Base-by-base conservation (phyloP, 164 flowering plant species). In the Vitis labrusca region DNA sequence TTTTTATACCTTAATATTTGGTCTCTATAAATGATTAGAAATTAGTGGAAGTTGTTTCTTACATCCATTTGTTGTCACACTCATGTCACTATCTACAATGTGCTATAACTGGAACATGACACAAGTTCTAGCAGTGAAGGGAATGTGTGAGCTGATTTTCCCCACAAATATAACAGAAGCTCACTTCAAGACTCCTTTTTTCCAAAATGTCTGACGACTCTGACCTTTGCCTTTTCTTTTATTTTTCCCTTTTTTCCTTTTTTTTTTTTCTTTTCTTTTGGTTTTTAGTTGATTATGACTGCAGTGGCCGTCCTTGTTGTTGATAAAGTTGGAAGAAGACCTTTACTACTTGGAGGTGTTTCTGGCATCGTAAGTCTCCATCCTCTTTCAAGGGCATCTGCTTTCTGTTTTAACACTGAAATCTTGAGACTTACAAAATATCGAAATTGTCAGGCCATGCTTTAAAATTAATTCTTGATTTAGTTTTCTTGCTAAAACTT, bases 301-400 rank as follows among this genome's bases (percentile, higher is more conserved):
- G 99, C 94, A 61, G 77, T 70, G 32, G 97, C 98, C 61, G 98
- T 95, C 70, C 69, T 93, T 63, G 89, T 82, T 19, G 92, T 95
- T 63, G 99, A 95, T 83, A 90, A 79, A 78, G 78, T 95, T 81
- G 99, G 99, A 54, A 85, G 99, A 79, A 86, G 98, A 73, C 99
- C 98, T 77, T 79, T 95, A 79, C 85, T 95, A 30, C 88, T 95
- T 64, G 92, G 91, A 59, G 99, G 98, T 68, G 97, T 93, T 68
- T 87, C 91, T 73, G 99, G 97, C 44, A 90, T 91, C 64, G 99
- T 92, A 85, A 84, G 94, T 81, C 60, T 17, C 54, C 53, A 17
- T 32, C 7, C 59, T 61, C 16, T 66, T 48, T 14, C 19, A 7
- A 23, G 27, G 27, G 27, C 27, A 23, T 23, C 27, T 2, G 11